A percentile compares a stretch with the other conserved stretches of the same genome.
phyloP scores from a whole-genome alignment of 2,329 filamentous ascomycete genomes.

The Phaeosphaeria sp. region DNA sequence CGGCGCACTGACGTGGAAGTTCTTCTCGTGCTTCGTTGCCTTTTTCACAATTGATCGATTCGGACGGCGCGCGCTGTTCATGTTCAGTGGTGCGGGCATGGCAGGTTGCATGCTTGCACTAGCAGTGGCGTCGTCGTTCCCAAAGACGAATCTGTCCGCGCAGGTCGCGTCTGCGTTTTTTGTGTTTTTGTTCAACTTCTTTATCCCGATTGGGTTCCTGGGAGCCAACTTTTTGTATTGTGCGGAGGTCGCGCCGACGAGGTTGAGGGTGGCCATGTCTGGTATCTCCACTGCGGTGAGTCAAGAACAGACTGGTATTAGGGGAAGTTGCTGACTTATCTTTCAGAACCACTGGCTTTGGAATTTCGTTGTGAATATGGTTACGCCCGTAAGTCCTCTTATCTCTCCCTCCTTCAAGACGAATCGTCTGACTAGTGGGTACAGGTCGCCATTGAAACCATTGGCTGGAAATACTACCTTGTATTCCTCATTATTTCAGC shows the following conservation, averaged over 20 bases:
- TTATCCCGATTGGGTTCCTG: conserved; percentile 65
- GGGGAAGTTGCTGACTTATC: no score
- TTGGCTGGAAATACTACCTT: conserved; percentile 61
- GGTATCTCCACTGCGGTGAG: conserved; percentile 59
- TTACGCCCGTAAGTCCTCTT: conserved; percentile 44
- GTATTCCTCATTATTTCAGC: conserved; percentile 57
- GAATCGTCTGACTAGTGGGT: background rate
- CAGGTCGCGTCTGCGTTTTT: conserved; percentile 62
- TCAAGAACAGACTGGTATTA: no score
- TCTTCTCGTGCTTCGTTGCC: conserved; percentile 65
- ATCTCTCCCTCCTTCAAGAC: no score
- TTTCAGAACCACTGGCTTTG: conserved; percentile 54
- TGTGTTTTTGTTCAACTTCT: conserved; percentile 67
- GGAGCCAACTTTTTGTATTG: conserved; percentile 68
- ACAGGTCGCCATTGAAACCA: conserved; percentile 55
- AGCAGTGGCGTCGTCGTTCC: conserved; percentile 59
- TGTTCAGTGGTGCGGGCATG: conserved; percentile 61
- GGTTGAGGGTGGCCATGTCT: conserved; percentile 61
- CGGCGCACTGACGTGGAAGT: conserved; percentile 64
- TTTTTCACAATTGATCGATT: conserved; percentile 76
- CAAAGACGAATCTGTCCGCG: conserved; percentile 53
- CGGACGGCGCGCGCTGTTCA: conserved; percentile 65
- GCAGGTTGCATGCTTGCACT: conserved; percentile 61
- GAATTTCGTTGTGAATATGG: conserved; percentile 41
- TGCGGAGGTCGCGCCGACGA: conserved; percentile 62